Evolutionary conservation across 2,329 filamentous ascomycete species (phyloP), one percentile per base, ranked within the genome.

Genomic region (Trichophyton benhamiae): DNA sequence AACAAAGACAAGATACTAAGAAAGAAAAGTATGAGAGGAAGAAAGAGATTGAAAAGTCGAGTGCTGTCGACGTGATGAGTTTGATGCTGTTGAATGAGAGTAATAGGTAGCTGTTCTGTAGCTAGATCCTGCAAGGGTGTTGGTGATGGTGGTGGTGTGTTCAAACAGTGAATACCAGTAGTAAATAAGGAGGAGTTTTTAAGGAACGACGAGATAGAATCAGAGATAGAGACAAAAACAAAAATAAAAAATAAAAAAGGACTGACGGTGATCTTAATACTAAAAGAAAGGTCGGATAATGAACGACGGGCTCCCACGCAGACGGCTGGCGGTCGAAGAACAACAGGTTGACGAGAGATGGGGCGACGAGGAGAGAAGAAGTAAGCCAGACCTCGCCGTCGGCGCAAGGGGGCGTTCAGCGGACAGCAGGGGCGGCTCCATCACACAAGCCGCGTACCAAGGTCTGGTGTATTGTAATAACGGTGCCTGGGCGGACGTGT

Each of bases 161-260:
- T 20, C 20, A 27, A 13, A 3, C 33, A 55, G 49, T 33, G 33
- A 33, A 30, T 48, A 48, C 7, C 17, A 25, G 44, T 22, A 48
- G 44, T 48, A 48, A 48, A 22, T 49, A 49, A 25, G 20, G 22
- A 22, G 46, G 15, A 15, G 27, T 15, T 44, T 55, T 20, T 38
- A 66, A 65, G 65, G 67, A 63, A 59, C 48, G 57, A 52, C 61
- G 33, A 33, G 55, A 30, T 57, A 20, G 25, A 57, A 44, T 22
- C 48, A 63, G 41, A 44, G 41, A 30, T 30, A 13, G 33, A 44
- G 41, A n/a, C 5, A 69, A 69, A 61, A 63, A 65, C 5, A 55
- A 55, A 55, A 55, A 55, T 11, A 3, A 36, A 20, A 36, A 36
- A 3, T 53, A 20, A 20, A 61, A 64, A 61, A 63, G 63, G 64